These are phyloP conservation scores for Penicillium thymicola DNA, from an alignment of 2,329 filamentous ascomycete species.

Conservation along the genomic window DNA sequence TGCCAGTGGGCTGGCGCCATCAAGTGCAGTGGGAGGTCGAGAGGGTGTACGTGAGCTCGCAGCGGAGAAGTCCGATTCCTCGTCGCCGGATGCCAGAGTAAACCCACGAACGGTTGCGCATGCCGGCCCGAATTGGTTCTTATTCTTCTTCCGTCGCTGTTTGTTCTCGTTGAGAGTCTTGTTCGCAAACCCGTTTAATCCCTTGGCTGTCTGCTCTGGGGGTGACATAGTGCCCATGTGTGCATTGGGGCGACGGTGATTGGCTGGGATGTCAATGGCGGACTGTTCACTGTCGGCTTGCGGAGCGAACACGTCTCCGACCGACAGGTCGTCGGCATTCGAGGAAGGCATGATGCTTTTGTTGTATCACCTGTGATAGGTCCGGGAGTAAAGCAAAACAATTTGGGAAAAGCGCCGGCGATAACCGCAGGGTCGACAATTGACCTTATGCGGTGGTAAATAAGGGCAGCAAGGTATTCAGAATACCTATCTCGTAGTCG, in stretches of 20 bases:
- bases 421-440: constrained; percentile 10
- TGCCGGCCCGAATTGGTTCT: constrained; percentile 30
- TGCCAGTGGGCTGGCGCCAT: constrained; percentile 47
- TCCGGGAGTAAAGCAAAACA: not conserved
- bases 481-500: constrained; percentile 10
- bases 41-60: constrained; percentile 29
- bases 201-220: constrained; percentile 12
- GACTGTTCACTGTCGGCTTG: constrained; percentile 34
- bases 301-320: constrained; percentile 40
- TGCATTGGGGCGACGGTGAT: constrained; percentile 24
- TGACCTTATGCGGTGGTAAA: constrained; percentile 6
- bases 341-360: constrained; percentile 22
- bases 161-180: constrained; percentile 29
- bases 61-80: constrained; percentile 46
- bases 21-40: constrained; percentile 15
- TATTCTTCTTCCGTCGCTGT: constrained; percentile 41
- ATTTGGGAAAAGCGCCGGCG: constrained; percentile 1
- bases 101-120: constrained; percentile 45
- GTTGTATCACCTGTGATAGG: not conserved
- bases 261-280: constrained; percentile 22
- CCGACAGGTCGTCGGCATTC: constrained; percentile 34
- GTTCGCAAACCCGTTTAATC: constrained; percentile 28
- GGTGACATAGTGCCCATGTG: constrained; percentile 29
- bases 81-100: constrained; percentile 43
- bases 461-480: constrained; percentile 15